These are phyloP conservation scores for Nitzschia palea DNA, from an alignment of 108 stramenopile species.

Conservation along the genomic window DNA sequence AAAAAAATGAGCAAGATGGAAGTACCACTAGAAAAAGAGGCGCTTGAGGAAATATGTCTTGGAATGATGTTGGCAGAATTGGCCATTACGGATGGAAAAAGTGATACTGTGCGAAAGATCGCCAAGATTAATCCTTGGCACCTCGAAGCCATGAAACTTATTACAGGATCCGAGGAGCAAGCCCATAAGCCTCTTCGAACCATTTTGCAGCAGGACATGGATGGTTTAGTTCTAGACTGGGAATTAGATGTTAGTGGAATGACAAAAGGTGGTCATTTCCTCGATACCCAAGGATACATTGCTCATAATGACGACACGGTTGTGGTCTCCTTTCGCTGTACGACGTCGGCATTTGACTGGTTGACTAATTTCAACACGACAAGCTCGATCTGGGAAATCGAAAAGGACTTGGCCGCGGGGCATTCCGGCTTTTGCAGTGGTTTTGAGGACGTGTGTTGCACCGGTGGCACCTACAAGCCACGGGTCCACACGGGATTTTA, in stretches of 20 bases:
- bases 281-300: constrained; percentile 64
- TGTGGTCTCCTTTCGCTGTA: constrained; percentile 52
- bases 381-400: constrained; percentile 45
- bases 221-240: constrained; percentile 31
- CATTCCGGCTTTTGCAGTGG: constrained; percentile 27
- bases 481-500: constrained; percentile 63
- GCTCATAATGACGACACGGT: constrained; percentile 64
- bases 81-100: constrained; percentile 49
- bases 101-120: constrained; percentile 29
- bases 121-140: constrained; percentile 53
- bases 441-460: constrained; percentile 32
- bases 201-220: constrained; percentile 44
- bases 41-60: constrained; percentile 11
- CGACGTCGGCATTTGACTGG: constrained; percentile 57
- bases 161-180: constrained; percentile 51
- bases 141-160: constrained; percentile 40
- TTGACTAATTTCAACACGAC: constrained; percentile 48
- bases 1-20: constrained; percentile 1
- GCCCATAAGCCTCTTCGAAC: constrained; percentile 47
- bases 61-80: constrained; percentile 38
- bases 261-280: constrained; percentile 23
- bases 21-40: constrained; percentile 1
- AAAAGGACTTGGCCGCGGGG: constrained; percentile 36
- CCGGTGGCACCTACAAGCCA: constrained; percentile 31
- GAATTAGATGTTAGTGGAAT: constrained; percentile 39